Percentiles rank a stretch among this genome's conserved stretches.
These are phyloP conservation scores for Cyclotella baltica DNA, from an alignment of 108 stramenopile species.

Conservation along the genomic window DNA sequence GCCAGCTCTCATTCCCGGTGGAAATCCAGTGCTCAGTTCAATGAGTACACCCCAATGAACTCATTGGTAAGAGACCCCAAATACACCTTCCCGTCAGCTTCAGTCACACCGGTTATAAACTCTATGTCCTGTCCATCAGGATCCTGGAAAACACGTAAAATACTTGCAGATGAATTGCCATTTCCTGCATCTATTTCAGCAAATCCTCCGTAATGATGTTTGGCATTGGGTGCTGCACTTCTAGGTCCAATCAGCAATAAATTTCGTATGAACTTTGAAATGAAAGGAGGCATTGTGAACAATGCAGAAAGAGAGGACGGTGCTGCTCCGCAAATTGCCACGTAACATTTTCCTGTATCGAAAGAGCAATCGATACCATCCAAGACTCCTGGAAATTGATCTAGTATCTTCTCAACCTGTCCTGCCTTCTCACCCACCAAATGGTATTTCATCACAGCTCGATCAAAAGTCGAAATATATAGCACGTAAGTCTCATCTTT, in stretches of 20 bases:
- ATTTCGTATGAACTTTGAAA: slow-evolving; percentile 37
- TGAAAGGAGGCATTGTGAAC: slow-evolving; percentile 42
- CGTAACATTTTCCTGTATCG: slow-evolving; percentile 43
- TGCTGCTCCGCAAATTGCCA: slow-evolving; percentile 62
- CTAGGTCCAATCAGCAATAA: slow-evolving; percentile 64
- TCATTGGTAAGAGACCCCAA: slow-evolving; percentile 74
- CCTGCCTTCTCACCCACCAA: slow-evolving; percentile 56
- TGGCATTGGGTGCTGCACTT: slow-evolving; percentile 29
- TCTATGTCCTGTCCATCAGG: slow-evolving; percentile 64
- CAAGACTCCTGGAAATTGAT: slow-evolving; percentile 54
- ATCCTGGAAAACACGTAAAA: slow-evolving; percentile 62
- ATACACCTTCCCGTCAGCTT: slow-evolving; percentile 63
- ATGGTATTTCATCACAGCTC: slow-evolving; percentile 61
- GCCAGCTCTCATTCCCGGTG: background rate
- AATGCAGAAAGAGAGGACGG: slow-evolving; percentile 27
- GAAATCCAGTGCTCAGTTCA: slow-evolving; percentile 17
- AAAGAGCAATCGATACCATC: slow-evolving; percentile 73
- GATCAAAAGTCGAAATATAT: slow-evolving; percentile 43
- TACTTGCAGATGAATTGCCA: slow-evolving; percentile 24
- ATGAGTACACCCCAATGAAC: slow-evolving; percentile 68
- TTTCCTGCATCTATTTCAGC: slow-evolving; percentile 55
- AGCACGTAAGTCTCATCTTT: slow-evolving; percentile 62
- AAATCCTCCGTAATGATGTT: slow-evolving; percentile 58
- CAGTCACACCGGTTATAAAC: slow-evolving; percentile 68
- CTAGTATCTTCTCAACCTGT: slow-evolving; percentile 48